phyloP scores from a whole-genome alignment of 108 stramenopile genomes.

The Skeletonema marinoi region DNA sequence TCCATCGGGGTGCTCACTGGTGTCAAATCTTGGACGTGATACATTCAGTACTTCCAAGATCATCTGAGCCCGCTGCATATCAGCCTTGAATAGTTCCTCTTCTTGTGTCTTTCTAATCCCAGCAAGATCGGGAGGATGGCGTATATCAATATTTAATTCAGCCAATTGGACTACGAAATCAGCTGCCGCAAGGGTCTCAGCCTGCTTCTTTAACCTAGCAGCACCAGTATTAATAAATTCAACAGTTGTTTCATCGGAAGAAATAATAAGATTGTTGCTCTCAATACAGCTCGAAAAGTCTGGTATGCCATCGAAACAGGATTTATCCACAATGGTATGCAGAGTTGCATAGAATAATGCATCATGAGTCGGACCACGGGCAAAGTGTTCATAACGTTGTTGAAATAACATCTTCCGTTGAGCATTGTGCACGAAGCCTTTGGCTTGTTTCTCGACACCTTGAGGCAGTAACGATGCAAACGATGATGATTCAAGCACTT shows the following conservation, averaged over 20 bases:
- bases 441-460: not conserved
- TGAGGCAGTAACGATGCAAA: not conserved
- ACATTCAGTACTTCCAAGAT: constrained; percentile 8
- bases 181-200: not conserved
- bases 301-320: not conserved
- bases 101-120: not conserved
- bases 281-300: too few relatives aligned
- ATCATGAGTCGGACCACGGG: not conserved
- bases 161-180: constrained; percentile 2
- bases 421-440: not conserved
- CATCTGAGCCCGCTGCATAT: constrained; percentile 4
- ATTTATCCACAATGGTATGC: not conserved
- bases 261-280: not conserved
- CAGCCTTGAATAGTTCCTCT: not conserved
- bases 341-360: not conserved
- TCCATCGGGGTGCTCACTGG: not conserved
- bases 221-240: not conserved
- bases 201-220: not conserved
- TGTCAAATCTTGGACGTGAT: not conserved
- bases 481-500: not conserved
- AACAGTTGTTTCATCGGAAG: not conserved
- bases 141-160: constrained; percentile 2
- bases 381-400: not conserved
- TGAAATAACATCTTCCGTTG: constrained; percentile 6
- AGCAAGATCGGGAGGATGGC: not conserved